Evolutionary conservation across 768 basidiomycete genomes (phyloP).

Genomic region (Lactarius trivialis): DNA sequence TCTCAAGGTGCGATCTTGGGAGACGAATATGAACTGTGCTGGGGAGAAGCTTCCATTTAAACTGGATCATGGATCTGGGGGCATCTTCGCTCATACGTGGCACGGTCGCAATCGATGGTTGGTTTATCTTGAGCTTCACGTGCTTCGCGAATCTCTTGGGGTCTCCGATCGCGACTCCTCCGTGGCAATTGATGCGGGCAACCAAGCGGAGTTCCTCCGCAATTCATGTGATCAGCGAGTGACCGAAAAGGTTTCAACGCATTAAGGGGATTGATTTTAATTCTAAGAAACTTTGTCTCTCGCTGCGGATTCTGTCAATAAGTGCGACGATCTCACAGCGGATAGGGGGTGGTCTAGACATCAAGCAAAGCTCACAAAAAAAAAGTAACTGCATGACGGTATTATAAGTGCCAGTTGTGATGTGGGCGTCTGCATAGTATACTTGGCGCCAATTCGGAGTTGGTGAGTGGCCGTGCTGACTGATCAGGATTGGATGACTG

Average conservation of each 20-base stretch:
- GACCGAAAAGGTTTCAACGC: neutral
- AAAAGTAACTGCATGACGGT: too few species aligned
- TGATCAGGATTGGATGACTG: neutral
- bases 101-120: neutral
- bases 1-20: too few species aligned
- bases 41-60: too few species aligned
- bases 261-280: neutral
- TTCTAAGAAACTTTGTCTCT: too few species aligned
- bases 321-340: too few species aligned
- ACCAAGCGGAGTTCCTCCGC: neutral
- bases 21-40: too few species aligned
- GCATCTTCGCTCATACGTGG: neutral
- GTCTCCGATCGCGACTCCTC: too few species aligned
- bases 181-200: neutral
- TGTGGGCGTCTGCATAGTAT: too few species aligned
- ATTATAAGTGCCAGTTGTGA: too few species aligned
- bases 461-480: neutral
- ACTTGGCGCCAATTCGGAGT: neutral
- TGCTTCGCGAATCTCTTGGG: neutral
- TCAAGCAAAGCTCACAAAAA: neutral
- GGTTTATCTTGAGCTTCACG: neutral
- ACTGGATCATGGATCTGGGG: too few species aligned
- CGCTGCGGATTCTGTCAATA: too few species aligned
- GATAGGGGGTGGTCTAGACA: neutral
- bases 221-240: neutral